These are phyloP conservation scores for Calamus simplicifolius DNA, from an alignment of 176 grass and related monocot species.

Conservation along the genomic window DNA sequence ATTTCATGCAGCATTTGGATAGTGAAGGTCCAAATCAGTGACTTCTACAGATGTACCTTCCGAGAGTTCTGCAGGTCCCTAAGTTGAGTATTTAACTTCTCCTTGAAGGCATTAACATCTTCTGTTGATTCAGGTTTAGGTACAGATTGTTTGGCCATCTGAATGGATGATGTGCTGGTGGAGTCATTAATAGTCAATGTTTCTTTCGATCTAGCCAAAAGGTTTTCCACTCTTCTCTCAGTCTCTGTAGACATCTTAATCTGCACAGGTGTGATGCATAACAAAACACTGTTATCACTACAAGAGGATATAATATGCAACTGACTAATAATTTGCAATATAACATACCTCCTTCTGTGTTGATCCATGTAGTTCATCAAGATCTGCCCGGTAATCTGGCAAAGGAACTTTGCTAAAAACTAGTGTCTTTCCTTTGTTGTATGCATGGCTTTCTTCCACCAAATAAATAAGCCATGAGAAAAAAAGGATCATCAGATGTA, in stretches of 20 bases:
- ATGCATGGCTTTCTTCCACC: slow-evolving; percentile 73
- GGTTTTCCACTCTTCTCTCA: slow-evolving; percentile 75
- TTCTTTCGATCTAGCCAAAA: slow-evolving; percentile 56
- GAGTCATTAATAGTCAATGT: slow-evolving; percentile 29
- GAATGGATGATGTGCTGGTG: slow-evolving; percentile 43
- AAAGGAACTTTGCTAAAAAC: slow-evolving; percentile 93
- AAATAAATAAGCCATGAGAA: slow-evolving; percentile 30
- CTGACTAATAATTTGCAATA: too few species aligned
- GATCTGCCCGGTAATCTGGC: slow-evolving; percentile 93
- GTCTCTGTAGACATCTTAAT: slow-evolving; percentile 96
- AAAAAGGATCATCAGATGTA: slow-evolving; percentile 19
- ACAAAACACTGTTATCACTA: too few species aligned
- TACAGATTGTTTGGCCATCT: slow-evolving; percentile 20
- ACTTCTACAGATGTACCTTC: slow-evolving; percentile 38
- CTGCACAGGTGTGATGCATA: slow-evolving; percentile 34
- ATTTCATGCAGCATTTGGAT: too few species aligned
- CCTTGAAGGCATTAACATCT: slow-evolving; percentile 30
- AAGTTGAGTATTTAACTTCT: slow-evolving; percentile 61
- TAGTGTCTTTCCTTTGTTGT: slow-evolving; percentile 83
- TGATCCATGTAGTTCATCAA: slow-evolving; percentile 91
- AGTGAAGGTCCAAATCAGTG: too few species aligned
- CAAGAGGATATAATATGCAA: too few species aligned
- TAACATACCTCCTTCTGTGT: slow-evolving; percentile 67
- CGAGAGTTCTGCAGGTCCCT: slow-evolving; percentile 72
- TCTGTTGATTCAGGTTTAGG: slow-evolving; percentile 28